Conservation (phyloP, 768 basidiomycete genomes). For the Artomyces pyxidatus region DNA sequence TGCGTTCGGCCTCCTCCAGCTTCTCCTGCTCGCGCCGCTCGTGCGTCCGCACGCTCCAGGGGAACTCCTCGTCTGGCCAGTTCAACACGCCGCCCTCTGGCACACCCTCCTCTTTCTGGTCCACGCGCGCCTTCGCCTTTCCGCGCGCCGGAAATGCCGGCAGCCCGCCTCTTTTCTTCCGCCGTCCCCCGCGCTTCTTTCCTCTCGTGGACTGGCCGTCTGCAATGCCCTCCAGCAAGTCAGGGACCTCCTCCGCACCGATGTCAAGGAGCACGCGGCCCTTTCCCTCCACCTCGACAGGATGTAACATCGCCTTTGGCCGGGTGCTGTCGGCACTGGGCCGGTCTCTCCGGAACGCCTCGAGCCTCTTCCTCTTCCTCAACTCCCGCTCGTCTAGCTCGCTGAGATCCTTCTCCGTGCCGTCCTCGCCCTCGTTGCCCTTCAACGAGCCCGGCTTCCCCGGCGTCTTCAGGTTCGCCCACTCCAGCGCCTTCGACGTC, state of each 20-base stretch:
- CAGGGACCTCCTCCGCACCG: constrained; percentile 34
- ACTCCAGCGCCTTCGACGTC: constrained; percentile 48
- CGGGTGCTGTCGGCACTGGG: constrained; percentile 19
- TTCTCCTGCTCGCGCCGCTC: constrained; percentile 44
- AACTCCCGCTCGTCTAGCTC: constrained; percentile 44
- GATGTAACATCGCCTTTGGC: constrained; percentile 37
- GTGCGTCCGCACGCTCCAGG: constrained; percentile 61
- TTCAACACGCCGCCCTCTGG: constrained; percentile 36
- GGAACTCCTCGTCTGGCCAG: constrained; percentile 75
- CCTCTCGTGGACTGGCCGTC: constrained; percentile 23
- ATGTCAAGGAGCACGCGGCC: constrained; percentile 65
- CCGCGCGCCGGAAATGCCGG: constrained; percentile 14
- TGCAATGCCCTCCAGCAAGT: constrained; percentile 11
- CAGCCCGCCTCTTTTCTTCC: constrained; percentile 35
- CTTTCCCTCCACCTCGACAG: constrained; percentile 58
- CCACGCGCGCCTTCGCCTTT: neutral
- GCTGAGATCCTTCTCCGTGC: constrained; percentile 10
- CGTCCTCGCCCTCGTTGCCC: constrained; percentile 21
- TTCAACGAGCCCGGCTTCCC: constrained; percentile 31
- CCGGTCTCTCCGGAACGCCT: constrained; percentile 49
- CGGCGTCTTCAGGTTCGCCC: constrained; percentile 34
- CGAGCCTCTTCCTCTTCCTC: constrained; percentile 58
- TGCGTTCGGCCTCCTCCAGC: constrained; percentile 49
- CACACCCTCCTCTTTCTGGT: neutral
- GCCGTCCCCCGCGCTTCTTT: constrained; percentile 35